Percentiles rank a stretch among this genome's conserved stretches.
Evolutionary conservation across 306 rosid species (phyloP).

Genomic region (Vachellia pachyceras): DNA sequence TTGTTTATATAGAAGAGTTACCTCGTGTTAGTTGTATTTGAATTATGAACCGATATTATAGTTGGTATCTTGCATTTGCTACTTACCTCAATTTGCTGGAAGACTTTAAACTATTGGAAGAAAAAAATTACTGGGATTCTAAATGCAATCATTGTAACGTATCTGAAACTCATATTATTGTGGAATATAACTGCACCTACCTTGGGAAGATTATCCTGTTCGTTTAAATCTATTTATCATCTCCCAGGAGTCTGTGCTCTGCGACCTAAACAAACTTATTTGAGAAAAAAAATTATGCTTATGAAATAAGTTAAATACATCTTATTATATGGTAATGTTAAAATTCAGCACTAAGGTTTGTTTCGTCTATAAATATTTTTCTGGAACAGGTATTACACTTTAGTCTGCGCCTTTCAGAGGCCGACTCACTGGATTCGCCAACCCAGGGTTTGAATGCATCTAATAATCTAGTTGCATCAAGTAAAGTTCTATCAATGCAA

Average conservation of each 20-base stretch:
- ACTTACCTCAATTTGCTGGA: slow-evolving; percentile 8
- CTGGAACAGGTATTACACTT: slow-evolving; percentile 66
- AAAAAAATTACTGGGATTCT: background rate
- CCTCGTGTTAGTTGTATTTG: slow-evolving; percentile 1
- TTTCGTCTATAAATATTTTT: slow-evolving; percentile 28
- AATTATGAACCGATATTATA: slow-evolving; percentile 8
- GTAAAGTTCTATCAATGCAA: slow-evolving; percentile 41
- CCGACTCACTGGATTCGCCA: slow-evolving; percentile 47
- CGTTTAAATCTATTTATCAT: slow-evolving; percentile 32
- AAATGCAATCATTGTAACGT: background rate
- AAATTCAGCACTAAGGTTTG: slow-evolving; percentile 17
- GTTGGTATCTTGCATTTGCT: slow-evolving; percentile 10
- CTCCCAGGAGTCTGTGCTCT: slow-evolving; percentile 6
- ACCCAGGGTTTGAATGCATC: slow-evolving; percentile 56
- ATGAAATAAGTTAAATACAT: background rate
- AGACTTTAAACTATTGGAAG: background rate
- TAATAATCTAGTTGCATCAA: slow-evolving; percentile 40
- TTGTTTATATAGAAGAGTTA: slow-evolving; percentile 9
- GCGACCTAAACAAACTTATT: slow-evolving; percentile 4
- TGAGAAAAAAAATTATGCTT: background rate
- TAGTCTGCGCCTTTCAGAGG: slow-evolving; percentile 70
- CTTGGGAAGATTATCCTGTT: slow-evolving; percentile 26
- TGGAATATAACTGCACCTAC: background rate
- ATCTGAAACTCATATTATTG: slow-evolving; percentile 24
- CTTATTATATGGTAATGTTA: background rate